A percentile compares a stretch with the other conserved stretches of the same genome.
These are phyloP conservation scores for Kitagawia praeruptora DNA, from an alignment of 129 eudicot species.

Conservation along the genomic window DNA sequence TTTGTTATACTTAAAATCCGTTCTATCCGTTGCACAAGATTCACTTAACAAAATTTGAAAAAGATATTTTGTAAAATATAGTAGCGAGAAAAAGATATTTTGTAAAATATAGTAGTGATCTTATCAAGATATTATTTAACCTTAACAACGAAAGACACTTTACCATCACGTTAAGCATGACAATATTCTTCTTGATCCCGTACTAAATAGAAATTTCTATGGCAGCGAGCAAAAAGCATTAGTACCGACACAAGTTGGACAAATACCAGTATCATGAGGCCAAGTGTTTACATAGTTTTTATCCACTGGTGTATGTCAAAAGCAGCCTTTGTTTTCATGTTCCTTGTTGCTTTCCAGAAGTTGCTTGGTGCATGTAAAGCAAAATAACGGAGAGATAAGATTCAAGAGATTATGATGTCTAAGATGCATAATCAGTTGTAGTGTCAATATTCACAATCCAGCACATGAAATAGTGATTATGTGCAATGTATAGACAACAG, in stretches of 20 bases:
- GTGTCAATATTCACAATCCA: neutral
- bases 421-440: neutral
- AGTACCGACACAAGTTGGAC: constrained; percentile 2
- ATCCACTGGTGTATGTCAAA: neutral
- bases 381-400: neutral
- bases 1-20: too few species aligned
- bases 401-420: neutral
- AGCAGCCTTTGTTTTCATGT: neutral
- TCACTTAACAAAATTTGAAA: neutral
- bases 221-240: neutral
- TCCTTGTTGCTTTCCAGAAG: neutral
- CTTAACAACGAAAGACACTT: neutral
- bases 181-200: too few species aligned
- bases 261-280: neutral
- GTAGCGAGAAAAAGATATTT: neutral
- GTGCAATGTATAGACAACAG: neutral
- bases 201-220: neutral
- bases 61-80: too few species aligned
- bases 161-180: neutral
- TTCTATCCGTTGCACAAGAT: neutral
- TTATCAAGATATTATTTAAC: too few species aligned
- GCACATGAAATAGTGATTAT: neutral
- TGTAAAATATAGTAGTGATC: too few species aligned
- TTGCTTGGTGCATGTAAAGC: neutral
- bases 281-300: neutral